Base-by-base conservation (phyloP, 2,329 filamentous ascomycete genomes). In the Colletotrichum lindemuthianum region DNA sequence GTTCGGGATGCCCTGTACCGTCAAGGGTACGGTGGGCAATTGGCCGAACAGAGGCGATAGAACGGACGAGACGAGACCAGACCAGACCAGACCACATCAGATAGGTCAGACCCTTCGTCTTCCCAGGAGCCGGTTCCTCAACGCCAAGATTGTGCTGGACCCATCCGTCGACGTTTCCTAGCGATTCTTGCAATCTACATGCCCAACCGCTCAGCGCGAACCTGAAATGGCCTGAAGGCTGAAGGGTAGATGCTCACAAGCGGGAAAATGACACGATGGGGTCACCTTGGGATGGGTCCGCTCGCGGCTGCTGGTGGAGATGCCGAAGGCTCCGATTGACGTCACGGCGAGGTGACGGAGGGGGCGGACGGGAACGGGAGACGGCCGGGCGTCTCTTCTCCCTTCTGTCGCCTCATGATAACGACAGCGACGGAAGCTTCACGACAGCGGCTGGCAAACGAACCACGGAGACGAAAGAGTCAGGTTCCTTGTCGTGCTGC, bases 271-370 rank as follows among this genome's bases (percentile, higher is more conserved):
- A 24, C 48, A 59, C 48, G 43, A 32, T 24, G 24, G 24, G 24
- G 24, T 24, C 24, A 24, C 24, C 24, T 24, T 24, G 24, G 24
- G 24, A 24, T 24, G 24, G 24, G 24, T 50, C 50, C 57, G 44
- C 60, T 50, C 33, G 44, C 60, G 16, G 56, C 55, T 16, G 43
- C 39, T 24, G 40, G 61, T 65, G 51, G 61, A 49, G 61, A 52
- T 57, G 51, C 61, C 63, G 63, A 65, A 63, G 51, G 44, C 58
- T 65, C 63, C 63, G 63, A 65, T 63, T 65, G 63, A 65, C 63
- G 63, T 65, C 63, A 65, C 47, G 58, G 39, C 33, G 24, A 45
- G 34, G 15, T 47, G 45, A 36, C 54, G 37, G n/a, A 16, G 15
- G 37, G 12, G 12, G 52, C 52, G 60, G 54, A 59, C 47, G 53